Conservation (phyloP, 805 yeast genomes). For the Kluyveromyces dobzhanskii region DNA sequence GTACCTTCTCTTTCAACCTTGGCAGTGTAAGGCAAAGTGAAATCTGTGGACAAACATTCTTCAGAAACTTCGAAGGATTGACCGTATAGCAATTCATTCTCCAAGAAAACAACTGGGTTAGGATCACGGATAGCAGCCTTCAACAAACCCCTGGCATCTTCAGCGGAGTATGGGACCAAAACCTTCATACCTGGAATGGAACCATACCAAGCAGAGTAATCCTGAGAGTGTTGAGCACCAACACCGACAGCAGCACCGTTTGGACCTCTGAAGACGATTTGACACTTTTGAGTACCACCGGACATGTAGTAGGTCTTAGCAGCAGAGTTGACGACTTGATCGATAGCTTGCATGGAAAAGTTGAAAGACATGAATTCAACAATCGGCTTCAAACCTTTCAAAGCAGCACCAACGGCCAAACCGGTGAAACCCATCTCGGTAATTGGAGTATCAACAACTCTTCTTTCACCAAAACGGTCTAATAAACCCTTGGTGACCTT, state of each 20-base stretch:
- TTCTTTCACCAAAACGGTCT: conserved; percentile 90
- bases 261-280: conserved; percentile 97
- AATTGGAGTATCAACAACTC: conserved; percentile 94
- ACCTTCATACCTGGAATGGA: conserved; percentile 97
- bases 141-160: conserved; percentile 90
- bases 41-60: conserved; percentile 84
- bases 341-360: conserved; percentile 99
- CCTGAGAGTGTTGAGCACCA: conserved; percentile 99
- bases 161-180: conserved; percentile 88
- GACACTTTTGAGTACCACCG: conserved; percentile 97
- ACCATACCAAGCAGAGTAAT: conserved; percentile 96
- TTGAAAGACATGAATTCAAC: conserved; percentile 99
- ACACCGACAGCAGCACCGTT: conserved; percentile 99
- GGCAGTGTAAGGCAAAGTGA: conserved; percentile 86
- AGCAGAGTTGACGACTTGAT: conserved; percentile 96
- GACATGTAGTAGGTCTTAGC: conserved; percentile 99
- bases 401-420: conserved; percentile 90
- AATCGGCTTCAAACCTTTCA: conserved; percentile 91
- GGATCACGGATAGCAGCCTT: conserved; percentile 98
- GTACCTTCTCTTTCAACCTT: conserved; percentile 90
- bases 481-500: conserved; percentile 92
- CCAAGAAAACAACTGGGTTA: conserved; percentile 92
- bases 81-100: conserved; percentile 92
- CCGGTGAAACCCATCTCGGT: conserved; percentile 99
- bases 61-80: conserved; percentile 84